These are phyloP conservation scores for Acanthamoeba lenticulata DNA, from an alignment of 208 protist species.

Conservation along the genomic window DNA sequence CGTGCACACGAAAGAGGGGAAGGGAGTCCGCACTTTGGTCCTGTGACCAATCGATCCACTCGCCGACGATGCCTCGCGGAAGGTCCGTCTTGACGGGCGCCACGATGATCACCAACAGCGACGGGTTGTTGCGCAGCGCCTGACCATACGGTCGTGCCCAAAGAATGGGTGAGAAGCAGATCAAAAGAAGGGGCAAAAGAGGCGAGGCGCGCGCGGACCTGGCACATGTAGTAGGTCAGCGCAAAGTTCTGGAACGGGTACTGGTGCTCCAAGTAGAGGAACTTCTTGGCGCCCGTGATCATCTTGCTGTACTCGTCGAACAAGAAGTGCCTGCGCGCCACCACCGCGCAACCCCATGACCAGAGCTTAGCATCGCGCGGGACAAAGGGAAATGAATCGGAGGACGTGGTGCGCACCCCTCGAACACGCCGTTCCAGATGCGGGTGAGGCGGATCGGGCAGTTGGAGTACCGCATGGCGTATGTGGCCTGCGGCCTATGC, in stretches of 20 bases:
- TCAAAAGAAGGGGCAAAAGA: background rate
- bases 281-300: conserved; percentile 78
- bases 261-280: conserved; percentile 82
- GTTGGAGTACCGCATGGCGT: background rate
- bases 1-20: background rate
- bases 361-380: too few relatives aligned
- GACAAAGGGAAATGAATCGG: background rate
- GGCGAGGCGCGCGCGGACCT: background rate
- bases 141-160: background rate
- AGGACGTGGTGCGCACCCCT: background rate
- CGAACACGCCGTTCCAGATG: conserved; percentile 79
- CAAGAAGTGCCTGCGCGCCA: conserved; percentile 64
- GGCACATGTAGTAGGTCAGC: conserved; percentile 82
- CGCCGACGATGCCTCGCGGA: conserved; percentile 78
- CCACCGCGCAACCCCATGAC: background rate
- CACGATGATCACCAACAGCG: conserved; percentile 77
- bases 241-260: conserved; percentile 84
- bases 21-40: conserved; percentile 75
- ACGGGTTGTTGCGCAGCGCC: conserved; percentile 73
- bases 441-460: conserved; percentile 63
- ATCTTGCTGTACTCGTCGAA: conserved; percentile 82
- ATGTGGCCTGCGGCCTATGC: conserved; percentile 23
- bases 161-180: background rate
- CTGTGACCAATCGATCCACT: conserved; percentile 80
- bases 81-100: conserved; percentile 80